Percentiles rank a stretch among this genome's conserved stretches.
Conservation (phyloP, 768 basidiomycete genomes). For the Lentinula sp. region DNA sequence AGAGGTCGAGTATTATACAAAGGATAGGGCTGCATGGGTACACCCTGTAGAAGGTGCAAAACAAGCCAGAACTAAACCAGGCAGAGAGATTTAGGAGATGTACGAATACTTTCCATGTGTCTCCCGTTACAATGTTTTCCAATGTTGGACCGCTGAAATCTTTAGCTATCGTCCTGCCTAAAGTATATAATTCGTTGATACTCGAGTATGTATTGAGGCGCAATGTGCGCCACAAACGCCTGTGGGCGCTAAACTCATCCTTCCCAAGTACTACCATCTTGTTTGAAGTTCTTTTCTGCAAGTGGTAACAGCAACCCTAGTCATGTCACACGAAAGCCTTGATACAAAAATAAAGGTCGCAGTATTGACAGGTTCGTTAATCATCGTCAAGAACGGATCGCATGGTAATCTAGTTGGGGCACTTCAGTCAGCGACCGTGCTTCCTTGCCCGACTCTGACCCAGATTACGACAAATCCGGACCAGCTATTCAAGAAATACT, state of each 20-base stretch:
- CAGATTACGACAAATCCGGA: constrained; percentile 56
- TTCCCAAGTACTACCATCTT: background rate
- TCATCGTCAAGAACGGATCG: background rate
- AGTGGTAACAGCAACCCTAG: too few species aligned
- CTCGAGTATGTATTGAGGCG: too few species aligned
- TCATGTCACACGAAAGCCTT: background rate
- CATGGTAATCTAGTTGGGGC: background rate
- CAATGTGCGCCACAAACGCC: background rate
- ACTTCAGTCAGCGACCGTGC: constrained; percentile 68
- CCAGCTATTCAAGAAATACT: constrained; percentile 54
- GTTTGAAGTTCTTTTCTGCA: background rate
- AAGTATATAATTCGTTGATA: too few species aligned
- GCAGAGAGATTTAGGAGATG: background rate
- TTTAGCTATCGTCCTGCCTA: too few species aligned
- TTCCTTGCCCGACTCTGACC: constrained; percentile 28
- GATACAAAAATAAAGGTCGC: constrained; percentile 12
- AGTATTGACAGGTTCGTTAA: constrained; percentile 15
- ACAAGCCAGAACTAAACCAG: background rate
- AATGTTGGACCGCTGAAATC: too few species aligned
- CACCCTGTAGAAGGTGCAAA: background rate
- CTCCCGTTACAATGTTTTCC: too few species aligned
- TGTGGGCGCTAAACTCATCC: background rate
- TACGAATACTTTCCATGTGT: too few species aligned
- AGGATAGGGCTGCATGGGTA: background rate
- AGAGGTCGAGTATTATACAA: background rate